Base-by-base conservation (phyloP, 2,329 filamentous ascomycete genomes). In the Metarhizium album region DNA sequence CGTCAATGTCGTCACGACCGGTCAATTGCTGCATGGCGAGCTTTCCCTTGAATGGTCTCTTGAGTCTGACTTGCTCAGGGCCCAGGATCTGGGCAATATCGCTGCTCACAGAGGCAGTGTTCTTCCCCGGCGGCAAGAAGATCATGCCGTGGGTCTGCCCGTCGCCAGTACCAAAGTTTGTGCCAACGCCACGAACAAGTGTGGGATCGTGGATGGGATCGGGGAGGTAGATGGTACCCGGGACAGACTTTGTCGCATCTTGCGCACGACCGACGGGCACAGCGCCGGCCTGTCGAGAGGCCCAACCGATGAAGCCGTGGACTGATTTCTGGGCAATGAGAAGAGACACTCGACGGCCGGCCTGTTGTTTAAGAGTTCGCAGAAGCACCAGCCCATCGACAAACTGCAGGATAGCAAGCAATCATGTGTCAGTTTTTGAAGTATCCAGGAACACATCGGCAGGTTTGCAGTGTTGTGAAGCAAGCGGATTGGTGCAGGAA, bases 301-400 rank as follows among this genome's bases (percentile, higher is more conserved):
- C 79, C 73, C 85, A 85, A 42, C 93, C 93, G 61, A 98, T 90
- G 64, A 97, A 95, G 64, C 91, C 83, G 61, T 88, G 83, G 70
- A 97, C 94, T 2, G 90, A 96, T 66, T 96, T 97, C 60, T 94
- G 90, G 22, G 93, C 93, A 54, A 95, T 93, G 47, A 98, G 80
- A 63, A 95, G 90, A 48, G 90, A 89, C 52, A 95, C 88, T 49
- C 93, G 87, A 58, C 93, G 87, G 58, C 86, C 83, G 50, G 90
- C 86, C 71, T 96, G 90, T 63, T 81, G 84, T 57, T 88, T 86
- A 52, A 97, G 80, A 14, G 90, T 89, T 57, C 90, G 85, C 80
- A 95, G 94, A 48, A 98, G 79, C 58, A 97, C 86, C 48, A 98
- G 78, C 49, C 90, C 91, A 63, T 98, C 93, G 64, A 97, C 90